A percentile compares a stretch with the other conserved stretches of the same genome.
phyloP scores from a whole-genome alignment of 495 filamentous ascomycete species.

The Penicillium bialowiezense region DNA sequence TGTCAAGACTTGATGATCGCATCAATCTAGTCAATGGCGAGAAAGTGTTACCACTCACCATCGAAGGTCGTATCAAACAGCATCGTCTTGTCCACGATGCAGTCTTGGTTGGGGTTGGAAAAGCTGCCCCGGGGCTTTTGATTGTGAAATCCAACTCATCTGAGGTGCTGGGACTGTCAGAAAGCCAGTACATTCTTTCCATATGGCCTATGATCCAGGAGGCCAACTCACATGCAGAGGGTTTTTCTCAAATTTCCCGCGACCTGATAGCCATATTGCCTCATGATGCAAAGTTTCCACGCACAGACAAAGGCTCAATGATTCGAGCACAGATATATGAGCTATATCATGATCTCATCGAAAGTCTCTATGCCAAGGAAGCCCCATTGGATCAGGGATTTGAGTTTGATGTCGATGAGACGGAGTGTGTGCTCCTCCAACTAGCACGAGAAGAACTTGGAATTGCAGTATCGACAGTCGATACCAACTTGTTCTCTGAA shows the following conservation, averaged over 20 bases:
- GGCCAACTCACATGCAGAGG: constrained; percentile 48
- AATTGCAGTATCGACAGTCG: constrained; percentile 31
- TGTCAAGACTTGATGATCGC: constrained; percentile 59
- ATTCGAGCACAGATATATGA: constrained; percentile 54
- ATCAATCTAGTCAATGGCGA: constrained; percentile 66
- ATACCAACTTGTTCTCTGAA: constrained; percentile 52
- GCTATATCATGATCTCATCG: constrained; percentile 46
- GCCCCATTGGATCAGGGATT: constrained; percentile 27
- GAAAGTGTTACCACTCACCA: constrained; percentile 63
- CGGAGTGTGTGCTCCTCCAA: constrained; percentile 41
- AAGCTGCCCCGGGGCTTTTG: constrained; percentile 51
- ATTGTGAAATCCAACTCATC: constrained; percentile 42
- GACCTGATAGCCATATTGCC: constrained; percentile 52
- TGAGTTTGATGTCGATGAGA: constrained; percentile 33
- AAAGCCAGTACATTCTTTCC: constrained; percentile 40
- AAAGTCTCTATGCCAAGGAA: constrained; percentile 41
- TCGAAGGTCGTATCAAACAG: constrained; percentile 57
- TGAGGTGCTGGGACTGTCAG: constrained; percentile 23
- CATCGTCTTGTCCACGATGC: constrained; percentile 52
- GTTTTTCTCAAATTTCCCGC: constrained; percentile 53
- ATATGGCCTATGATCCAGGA: constrained; percentile 49
- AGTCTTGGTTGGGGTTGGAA: constrained; percentile 55
- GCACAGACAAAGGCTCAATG: constrained; percentile 55
- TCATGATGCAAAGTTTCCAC: constrained; percentile 39
- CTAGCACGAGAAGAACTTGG: constrained; percentile 40